Evolutionary conservation across 805 yeast genomes (phyloP), one percentile per base, ranked within the genome.

Genomic region (Phaffomyces opuntiae): DNA sequence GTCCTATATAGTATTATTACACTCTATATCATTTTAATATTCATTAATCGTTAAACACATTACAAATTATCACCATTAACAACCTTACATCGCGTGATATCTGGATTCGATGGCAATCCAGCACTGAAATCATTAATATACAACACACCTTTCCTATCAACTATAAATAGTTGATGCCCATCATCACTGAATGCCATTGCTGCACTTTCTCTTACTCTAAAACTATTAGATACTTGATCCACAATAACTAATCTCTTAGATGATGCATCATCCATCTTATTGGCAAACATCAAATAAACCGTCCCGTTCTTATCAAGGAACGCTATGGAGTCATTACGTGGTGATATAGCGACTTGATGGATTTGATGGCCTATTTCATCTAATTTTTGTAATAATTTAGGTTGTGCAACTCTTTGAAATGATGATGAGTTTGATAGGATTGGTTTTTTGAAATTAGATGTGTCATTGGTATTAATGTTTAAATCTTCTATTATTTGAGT

Each of bases 81-180:
- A 4, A 11, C 24, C 11, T 44, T 44, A 32, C 50, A 47, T 7
- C 45, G 34, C 13, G 50, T 47, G 9, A 47, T 44, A n/a, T 47
- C 47, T 17, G 50, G 47, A 26, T 31, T 44, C 14, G 47, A 44
- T 2, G 93, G 93, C 21, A 81, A 64, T 2, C 95, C 96, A 44
- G 88, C 90, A 13, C 93, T 85, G 65, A 89, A 90, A 64, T 90
- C 97, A 53, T 85, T 87, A 31, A 89, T 77, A 50, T 81, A 81
- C 39, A 89, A 66, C 0, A 78, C 63, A 0, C 97, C 97, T 56
- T 85, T 87, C 36, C 96, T 69, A 62, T 90, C 98, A 14, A 88
- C 73, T 5, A 80, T 74, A 53, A 78, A 82, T 17, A 90, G 68
- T 50, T 80, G 80, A 40, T 89, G 89, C 0, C 98, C 97, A 59